Conservation (phyloP, 2,329 filamentous ascomycete genomes). For the Thielaviopsis euricoi region DNA sequence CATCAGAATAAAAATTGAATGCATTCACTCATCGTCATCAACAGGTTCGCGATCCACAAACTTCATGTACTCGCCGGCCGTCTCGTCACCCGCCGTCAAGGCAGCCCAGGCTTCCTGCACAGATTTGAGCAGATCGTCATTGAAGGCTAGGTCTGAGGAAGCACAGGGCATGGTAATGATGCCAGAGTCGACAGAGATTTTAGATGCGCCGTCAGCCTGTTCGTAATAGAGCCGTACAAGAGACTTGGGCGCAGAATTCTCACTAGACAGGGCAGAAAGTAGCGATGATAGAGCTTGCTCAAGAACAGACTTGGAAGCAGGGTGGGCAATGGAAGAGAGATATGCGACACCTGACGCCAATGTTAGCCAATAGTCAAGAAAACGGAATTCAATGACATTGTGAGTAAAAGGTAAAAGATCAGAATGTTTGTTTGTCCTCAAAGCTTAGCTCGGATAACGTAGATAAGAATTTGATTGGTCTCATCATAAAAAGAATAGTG, state of each 20-base stretch:
- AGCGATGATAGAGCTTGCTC: conserved; percentile 26
- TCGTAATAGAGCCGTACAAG: conserved; percentile 41
- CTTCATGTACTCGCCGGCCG: conserved; percentile 46
- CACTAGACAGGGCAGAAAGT: conserved; percentile 17
- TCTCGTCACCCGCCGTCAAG: conserved; percentile 35
- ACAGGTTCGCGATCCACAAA: conserved; percentile 59
- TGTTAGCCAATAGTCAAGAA: conserved; percentile 19
- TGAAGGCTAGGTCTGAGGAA: conserved; percentile 52
- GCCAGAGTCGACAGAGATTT: conserved; percentile 20
- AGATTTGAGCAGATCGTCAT: conserved; percentile 49
- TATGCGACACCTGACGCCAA: conserved; percentile 19
- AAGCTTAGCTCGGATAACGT: conserved; percentile 91
- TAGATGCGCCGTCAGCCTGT: conserved; percentile 23
- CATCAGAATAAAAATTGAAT: conserved; percentile 11
- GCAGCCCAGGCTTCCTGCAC: conserved; percentile 56
- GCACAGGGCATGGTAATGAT: conserved; percentile 41
- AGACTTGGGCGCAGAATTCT: conserved; percentile 16
- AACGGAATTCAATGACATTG: conserved; percentile 13
- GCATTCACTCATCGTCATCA: conserved; percentile 38
- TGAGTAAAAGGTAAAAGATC: conserved; percentile 33
- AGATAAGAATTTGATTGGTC: conserved; percentile 90
- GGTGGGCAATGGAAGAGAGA: conserved; percentile 22
- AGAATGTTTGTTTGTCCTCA: conserved; percentile 82
- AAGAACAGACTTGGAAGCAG: conserved; percentile 22
- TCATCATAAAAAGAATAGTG: conserved; percentile 57